Base-by-base conservation (phyloP, 495 filamentous ascomycete species). In the Xylaria castorea region DNA sequence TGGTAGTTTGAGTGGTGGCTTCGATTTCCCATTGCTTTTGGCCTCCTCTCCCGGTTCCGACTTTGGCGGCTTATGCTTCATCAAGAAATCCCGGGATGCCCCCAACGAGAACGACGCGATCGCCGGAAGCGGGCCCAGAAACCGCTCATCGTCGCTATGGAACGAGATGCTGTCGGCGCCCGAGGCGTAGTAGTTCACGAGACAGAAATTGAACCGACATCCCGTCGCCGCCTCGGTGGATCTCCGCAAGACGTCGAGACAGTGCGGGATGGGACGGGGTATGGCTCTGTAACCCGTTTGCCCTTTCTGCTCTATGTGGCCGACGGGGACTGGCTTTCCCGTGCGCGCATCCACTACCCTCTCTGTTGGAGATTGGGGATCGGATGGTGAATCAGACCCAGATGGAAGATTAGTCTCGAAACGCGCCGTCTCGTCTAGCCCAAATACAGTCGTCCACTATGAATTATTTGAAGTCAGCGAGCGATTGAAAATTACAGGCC, bases 161-260 rank as follows among this genome's bases (percentile, higher is more conserved):
- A 91, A 95, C 32, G 88, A 83, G 44, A 94, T 94, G 68, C 89
- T 92, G 79, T 93, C 91, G 14, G 86, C 80, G 2, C 91, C 92
- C 36, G 83, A 85, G 42, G 89, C 87, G 80, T 94, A 94, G 83
- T 94, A 94, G 75, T 94, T 94, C 11, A 94, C 90, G 2, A 94
- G 83, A 68, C 87, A 88, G 81, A 93, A 92, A 75, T 95, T 94
- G 79, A 91, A 94, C 3, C 71, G 85, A 70, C 83, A 82, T n/a
- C 83, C 83, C 2, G 91, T 91, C 5, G 87, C 83, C 6, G 83
- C 79, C 79, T 93, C 89, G 7, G 90, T 88, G 44, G 85, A 75
- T 44, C 77, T 77, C 5, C 87, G 84, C 1, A 94, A 83, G 2
- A 79, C 71, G 50, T 90, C 85, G 1, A 94, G 86, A 75, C 91